Percentiles rank a stretch among this genome's conserved stretches.
phyloP scores from a whole-genome alignment of 2,329 filamentous ascomycete species.

The Aspergillus sp. region DNA sequence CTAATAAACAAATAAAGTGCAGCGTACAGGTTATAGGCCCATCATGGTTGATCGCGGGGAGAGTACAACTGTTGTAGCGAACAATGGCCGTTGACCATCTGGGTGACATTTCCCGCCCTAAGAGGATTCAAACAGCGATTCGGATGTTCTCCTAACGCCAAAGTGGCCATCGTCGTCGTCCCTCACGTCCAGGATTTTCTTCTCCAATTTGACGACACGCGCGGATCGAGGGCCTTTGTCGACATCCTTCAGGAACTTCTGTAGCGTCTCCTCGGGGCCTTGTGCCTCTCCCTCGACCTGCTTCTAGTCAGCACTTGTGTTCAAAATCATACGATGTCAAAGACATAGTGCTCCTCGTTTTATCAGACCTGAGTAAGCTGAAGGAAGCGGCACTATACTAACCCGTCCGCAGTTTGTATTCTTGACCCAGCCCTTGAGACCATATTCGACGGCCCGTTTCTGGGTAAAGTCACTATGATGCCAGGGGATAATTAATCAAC shows the following conservation, averaged over 20 bases:
- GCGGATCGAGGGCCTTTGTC: constrained; percentile 74
- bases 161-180: constrained; percentile 72
- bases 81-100: background rate
- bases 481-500: background rate
- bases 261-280: constrained; percentile 67
- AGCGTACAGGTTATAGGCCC: background rate
- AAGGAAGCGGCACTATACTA: constrained; percentile 10
- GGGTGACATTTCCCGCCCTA: background rate
- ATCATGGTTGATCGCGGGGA: background rate
- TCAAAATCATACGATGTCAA: background rate
- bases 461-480: constrained; percentile 48
- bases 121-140: constrained; percentile 30
- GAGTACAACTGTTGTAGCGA: background rate
- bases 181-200: constrained; percentile 65
- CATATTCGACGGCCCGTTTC: constrained; percentile 47
- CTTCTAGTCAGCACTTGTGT: background rate
- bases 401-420: constrained; percentile 54
- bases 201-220: constrained; percentile 74
- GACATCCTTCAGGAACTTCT: constrained; percentile 74
- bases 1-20: background rate
- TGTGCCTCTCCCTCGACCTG: constrained; percentile 92
- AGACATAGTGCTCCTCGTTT: background rate
- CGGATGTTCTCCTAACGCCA: constrained; percentile 48
- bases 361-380: background rate
- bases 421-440: constrained; percentile 54